Evolutionary conservation across 148 eudicot genomes (phyloP).

Genomic region (Rhododendron griersonianum): DNA sequence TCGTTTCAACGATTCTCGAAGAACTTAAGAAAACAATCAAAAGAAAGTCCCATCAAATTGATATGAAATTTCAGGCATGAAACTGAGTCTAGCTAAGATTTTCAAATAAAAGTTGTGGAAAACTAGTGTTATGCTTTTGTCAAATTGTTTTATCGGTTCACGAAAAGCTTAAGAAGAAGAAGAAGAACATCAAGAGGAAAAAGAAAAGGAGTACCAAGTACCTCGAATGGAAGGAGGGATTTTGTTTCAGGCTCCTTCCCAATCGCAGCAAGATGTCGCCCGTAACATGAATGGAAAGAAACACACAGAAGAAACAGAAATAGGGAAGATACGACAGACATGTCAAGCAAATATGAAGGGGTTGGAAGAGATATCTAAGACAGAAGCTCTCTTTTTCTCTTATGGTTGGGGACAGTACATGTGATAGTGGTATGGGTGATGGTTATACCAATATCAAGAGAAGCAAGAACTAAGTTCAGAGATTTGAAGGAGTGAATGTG

Average conservation of each 20-base stretch:
- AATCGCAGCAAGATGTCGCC: conserved; percentile 23
- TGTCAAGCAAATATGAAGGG: conserved; percentile 2
- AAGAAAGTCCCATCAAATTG: not conserved
- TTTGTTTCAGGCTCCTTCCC: conserved; percentile 11
- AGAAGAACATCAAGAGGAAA: not conserved
- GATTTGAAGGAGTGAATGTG: conserved; percentile 16
- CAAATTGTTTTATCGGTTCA: not conserved
- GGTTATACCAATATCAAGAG: not conserved
- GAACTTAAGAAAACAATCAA: too few species aligned
- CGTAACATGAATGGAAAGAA: conserved; percentile 16
- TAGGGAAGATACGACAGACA: conserved; percentile 27
- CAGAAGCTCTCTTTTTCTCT: not conserved
- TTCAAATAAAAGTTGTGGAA: not conserved
- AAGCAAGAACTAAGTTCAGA: conserved; percentile 20
- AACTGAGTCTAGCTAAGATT: not conserved
- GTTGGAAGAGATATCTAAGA: conserved; percentile 4
- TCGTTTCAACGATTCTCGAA: too few species aligned
- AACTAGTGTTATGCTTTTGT: not conserved
- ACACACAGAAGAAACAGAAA: conserved; percentile 21
- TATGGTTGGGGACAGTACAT: not conserved
- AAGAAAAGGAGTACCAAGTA: not conserved
- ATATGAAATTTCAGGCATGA: not conserved
- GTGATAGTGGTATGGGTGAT: not conserved
- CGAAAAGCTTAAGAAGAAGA: not conserved
- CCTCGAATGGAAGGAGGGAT: conserved; percentile 11